Conservation (phyloP, 148 eudicot genomes). For the Talinum fruticosum region DNA sequence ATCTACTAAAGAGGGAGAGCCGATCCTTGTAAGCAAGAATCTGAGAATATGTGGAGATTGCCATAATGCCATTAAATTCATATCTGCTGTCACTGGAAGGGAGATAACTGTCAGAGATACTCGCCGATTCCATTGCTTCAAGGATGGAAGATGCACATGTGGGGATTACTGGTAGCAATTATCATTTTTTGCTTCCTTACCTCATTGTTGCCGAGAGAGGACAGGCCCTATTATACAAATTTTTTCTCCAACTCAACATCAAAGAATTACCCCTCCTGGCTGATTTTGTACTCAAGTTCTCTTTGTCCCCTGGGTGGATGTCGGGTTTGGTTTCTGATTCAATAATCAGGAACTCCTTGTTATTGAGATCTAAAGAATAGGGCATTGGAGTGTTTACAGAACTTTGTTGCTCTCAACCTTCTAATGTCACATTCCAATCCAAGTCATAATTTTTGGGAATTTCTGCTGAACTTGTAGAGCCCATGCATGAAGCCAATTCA, state of each 20-base stretch:
- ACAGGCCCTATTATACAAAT: background rate
- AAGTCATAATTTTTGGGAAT: too few relatives aligned
- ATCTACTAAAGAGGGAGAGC: constrained; percentile 46
- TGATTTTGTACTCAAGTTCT: background rate
- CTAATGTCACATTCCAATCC: background rate
- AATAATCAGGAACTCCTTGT: background rate
- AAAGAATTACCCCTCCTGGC: background rate
- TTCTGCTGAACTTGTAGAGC: background rate
- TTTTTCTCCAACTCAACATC: too few relatives aligned
- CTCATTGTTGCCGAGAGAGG: background rate
- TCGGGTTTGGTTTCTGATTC: background rate
- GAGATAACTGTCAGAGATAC: constrained; percentile 81
- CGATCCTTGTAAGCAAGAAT: constrained; percentile 66
- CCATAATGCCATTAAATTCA: constrained; percentile 63
- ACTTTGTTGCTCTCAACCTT: background rate
- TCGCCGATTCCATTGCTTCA: constrained; percentile 70
- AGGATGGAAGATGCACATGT: constrained; percentile 75
- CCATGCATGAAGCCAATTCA: background rate
- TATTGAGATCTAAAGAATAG: background rate
- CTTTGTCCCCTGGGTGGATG: background rate
- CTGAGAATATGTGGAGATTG: constrained; percentile 86
- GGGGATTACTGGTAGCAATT: constrained; percentile 64
- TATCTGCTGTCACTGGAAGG: constrained; percentile 53
- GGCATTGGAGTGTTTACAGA: background rate
- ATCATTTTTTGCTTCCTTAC: background rate